Base-by-base conservation (phyloP, 352 stramenopile genomes). In the Globisporangium spiculum region DNA sequence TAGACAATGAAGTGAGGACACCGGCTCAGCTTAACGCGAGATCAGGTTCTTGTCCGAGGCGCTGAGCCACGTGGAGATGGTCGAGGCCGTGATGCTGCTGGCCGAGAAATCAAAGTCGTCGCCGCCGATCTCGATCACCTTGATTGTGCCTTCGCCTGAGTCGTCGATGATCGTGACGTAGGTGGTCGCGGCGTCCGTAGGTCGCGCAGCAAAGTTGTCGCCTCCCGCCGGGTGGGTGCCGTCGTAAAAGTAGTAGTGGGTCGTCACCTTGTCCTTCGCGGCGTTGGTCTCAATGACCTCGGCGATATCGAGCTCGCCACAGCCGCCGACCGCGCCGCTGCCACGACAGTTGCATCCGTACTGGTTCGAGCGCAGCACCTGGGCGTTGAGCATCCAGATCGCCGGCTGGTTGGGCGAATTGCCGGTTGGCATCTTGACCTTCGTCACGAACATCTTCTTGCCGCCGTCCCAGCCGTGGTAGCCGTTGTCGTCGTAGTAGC, bases 381-480 rank as follows among this genome's bases (percentile, higher is more conserved):
- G 84, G 16, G 82, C 81, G 68, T 91, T 91, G 20, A 92, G 76
- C 74, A 91, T 87, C 84, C 84, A 92, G 65, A 92, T 89, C 9
- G 80, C 84, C 9, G 83, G 84, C 24, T 78, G 75, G 78, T 91
- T 84, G 0, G 78, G 78, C 8, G 67, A 65, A 12, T 48, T 54
- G 16, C 79, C 78, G 4, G 59, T 74, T 0, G 77, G 81, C 81
- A 92, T 90, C 63, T 75, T 74, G 27, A 90, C 79, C 75, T 87
- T 91, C 55, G 83, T 86, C 63, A 87, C 78, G 59, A 93, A 93
- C 77, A 93, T 81, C 71, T 90, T 93, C 71, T 84, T 84, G 65
- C 84, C 80, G n/a, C 83, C 77, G 50, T 80, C 64, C 86, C 86
- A 92, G 65, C 86, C 86, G 64, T 90, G 82, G 67, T 90, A 86